Evolutionary conservation across 2,329 filamentous ascomycete genomes (phyloP).

Genomic region (Akanthomyces lecanii): DNA sequence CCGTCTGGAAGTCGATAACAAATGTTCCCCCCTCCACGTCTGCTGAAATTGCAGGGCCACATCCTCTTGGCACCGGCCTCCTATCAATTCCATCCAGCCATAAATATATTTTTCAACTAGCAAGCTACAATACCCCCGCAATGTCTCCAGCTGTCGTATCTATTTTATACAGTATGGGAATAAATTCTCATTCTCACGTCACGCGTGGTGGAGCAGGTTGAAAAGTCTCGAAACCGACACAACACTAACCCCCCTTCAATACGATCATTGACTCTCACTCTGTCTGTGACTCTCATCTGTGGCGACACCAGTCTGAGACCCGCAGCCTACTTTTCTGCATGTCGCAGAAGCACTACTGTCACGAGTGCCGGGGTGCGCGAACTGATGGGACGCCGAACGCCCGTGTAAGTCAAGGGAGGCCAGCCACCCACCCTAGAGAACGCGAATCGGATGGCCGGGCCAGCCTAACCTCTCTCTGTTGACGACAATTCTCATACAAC

Average conservation of each 20-base stretch:
- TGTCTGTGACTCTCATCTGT: not conserved
- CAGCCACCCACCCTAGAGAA: not conserved
- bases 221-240: not conserved
- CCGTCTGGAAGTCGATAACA: not conserved
- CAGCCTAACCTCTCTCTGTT: not conserved
- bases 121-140: not conserved
- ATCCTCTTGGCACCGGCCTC: not conserved
- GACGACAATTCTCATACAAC: not conserved
- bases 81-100: not conserved
- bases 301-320: not conserved
- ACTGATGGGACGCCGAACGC: not conserved
- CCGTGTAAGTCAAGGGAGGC: constrained; percentile 10
- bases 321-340: not conserved
- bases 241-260: too few species aligned
- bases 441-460: not conserved
- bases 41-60: not conserved
- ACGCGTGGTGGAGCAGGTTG: not conserved
- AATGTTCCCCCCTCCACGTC: not conserved
- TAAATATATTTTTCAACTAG: not conserved
- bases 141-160: not conserved
- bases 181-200: not conserved
- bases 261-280: too few species aligned
- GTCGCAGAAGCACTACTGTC: not conserved
- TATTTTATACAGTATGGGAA: not conserved
- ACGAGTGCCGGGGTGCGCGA: not conserved